These are phyloP conservation scores for Rhodomyrtus tomentosa DNA, from an alignment of 345 rosid species.

Conservation along the genomic window DNA sequence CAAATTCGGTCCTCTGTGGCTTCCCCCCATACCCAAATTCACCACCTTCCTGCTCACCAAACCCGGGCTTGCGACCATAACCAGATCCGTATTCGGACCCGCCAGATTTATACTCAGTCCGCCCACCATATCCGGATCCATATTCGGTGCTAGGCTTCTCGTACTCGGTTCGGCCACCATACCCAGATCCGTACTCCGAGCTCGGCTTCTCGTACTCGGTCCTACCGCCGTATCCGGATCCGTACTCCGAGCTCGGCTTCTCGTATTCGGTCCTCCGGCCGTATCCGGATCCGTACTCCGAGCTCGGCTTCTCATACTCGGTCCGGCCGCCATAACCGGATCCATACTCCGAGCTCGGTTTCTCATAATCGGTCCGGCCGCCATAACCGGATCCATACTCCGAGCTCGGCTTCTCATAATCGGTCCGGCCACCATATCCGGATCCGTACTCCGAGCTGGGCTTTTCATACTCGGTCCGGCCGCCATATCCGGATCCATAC, in stretches of 20 bases:
- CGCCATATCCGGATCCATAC: conserved; percentile 15
- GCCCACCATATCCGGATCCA: conserved; percentile 30
- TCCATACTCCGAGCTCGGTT: conserved; percentile 3
- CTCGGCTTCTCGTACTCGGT: background rate
- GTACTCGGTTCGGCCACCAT: conserved; percentile 17
- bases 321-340: background rate
- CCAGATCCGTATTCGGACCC: conserved; percentile 7
- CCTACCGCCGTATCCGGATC: conserved; percentile 5
- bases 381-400: conserved; percentile 3
- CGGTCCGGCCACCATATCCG: conserved; percentile 12
- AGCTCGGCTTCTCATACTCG: background rate
- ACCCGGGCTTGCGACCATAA: conserved; percentile 7
- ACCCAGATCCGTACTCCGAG: conserved; percentile 15
- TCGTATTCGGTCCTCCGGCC: conserved; percentile 7
- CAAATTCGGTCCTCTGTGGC: conserved; percentile 13
- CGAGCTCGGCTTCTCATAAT: background rate
- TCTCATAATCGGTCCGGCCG: background rate
- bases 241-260: background rate
- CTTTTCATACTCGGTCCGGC: background rate
- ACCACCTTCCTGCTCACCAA: background rate
- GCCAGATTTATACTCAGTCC: conserved; percentile 4
- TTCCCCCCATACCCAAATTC: conserved; percentile 18
- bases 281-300: conserved; percentile 14
- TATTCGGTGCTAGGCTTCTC: conserved; percentile 14
- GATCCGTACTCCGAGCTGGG: conserved; percentile 21